Base-by-base conservation (phyloP, 495 filamentous ascomycete genomes). In the Daldinia bambusicola region DNA sequence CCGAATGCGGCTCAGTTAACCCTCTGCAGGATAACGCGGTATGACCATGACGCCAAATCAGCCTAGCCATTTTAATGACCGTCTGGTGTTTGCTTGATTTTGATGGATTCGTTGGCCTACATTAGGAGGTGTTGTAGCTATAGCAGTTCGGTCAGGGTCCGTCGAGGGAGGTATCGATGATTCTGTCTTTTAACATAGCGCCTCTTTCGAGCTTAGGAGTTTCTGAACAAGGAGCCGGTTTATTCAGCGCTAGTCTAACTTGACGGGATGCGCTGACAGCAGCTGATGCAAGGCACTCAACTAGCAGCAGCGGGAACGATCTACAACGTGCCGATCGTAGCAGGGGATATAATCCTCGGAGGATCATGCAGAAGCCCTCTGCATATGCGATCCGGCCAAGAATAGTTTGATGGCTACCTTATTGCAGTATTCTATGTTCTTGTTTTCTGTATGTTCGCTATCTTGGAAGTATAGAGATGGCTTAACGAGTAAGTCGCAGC, bases 221-320 rank as follows among this genome's bases (percentile, higher is more conserved):
- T 45, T 45, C 16, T 20, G 16, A 22, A 22, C 3, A 48, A 8
- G 43, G 18, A 2, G 16, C 1, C 2, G 41, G 14, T 10, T 16
- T 18, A 55, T 34, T 55, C 31, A 34, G 30, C 52, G 18, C 22
- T 55, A 16, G 32, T 18, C 31, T 16, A 56, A 13, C n/a, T 37
- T 37, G 31, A 31, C 32, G 7, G 34, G 34, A 36, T 36, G 34
- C 6, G 34, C 34, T 36, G 1, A 36, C 34, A 53, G 43, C 16
- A 18, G 58, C 51, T 68, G 57, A 68, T 68, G 58, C 38, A 62
- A 60, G 65, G 50, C 31, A 37, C 18, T 16, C 12, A 20, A 31
- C 26, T 48, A 34, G 50, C 37, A n/a, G n/a, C 26, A 50, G 57
- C 58, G 66, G 66, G 58, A 62, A 50, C 36, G 65, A 68, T 68